Evolutionary conservation across 2,329 filamentous ascomycete genomes (phyloP), one percentile per base, ranked within the genome.

Genomic region (Pestalotiopsis sp.): DNA sequence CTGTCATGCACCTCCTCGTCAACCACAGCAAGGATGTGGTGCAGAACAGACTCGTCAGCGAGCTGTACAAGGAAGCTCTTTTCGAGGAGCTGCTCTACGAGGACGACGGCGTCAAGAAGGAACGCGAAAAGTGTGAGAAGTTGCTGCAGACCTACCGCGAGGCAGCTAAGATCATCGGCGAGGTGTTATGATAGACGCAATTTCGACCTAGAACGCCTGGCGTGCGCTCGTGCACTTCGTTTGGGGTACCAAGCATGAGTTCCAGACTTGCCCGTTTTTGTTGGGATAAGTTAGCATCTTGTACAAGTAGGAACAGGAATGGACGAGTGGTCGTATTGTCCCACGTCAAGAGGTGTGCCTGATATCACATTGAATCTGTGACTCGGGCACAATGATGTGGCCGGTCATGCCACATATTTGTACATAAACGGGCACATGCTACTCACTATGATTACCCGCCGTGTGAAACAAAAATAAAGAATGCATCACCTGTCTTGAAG

Each of bases 11-110:
- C 79, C 88, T 99, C 60, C 88, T 99, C 40, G 96, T 99, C 77
- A 99, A 99, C 81, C 93, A 98, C 84, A 97, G 93, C 82, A 98
- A 98, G 80, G 96, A 99, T 73, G 95, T 95, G 13, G 94, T 99
- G 39, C 96, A 99, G 81, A 99, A 99, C 81, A 89, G 96, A 59
- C 89, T 99, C 6, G 96, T 99, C 67, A 97, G 93, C 78, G 93
- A 97, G 79, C 85, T 99, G 64, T 99, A 99, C 85, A 95, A 93
- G 81, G 96, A 98, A 80, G 82, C 89, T 40, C 83, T 97, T 40
- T 98, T 98, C 75, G 90, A 94, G 73, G 95, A 99, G 78, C 87
- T 99, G 66, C 85, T 99, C 52, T 98, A 99, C 81, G 96, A 99
- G 80, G 96, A 99, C 77, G 96, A 99, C 77, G 93, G 90, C 24